phyloP scores from a whole-genome alignment of 768 basidiomycete genomes.

The Mycena floridula region DNA sequence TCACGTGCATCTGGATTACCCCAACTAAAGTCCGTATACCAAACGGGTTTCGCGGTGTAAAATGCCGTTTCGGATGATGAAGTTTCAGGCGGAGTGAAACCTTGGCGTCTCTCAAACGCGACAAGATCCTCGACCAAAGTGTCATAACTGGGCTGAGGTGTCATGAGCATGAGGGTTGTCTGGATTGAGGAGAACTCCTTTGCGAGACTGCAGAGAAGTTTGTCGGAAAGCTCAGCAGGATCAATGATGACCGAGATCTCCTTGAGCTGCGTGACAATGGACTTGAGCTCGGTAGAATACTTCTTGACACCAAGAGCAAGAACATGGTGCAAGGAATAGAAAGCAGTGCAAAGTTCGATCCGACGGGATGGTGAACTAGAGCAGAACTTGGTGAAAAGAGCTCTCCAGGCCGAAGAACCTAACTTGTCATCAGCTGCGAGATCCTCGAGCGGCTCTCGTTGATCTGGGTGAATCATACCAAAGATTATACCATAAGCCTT shows the following conservation, averaged over 20 bases:
- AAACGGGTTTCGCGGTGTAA: background rate
- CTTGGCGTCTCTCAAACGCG: background rate
- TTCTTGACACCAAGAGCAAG: background rate
- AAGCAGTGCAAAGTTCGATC: background rate
- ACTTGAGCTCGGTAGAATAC: background rate
- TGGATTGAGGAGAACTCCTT: background rate
- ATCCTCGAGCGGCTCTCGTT: background rate
- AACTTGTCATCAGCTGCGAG: background rate
- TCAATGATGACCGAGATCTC: background rate
- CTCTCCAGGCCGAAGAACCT: background rate
- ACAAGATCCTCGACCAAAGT: background rate
- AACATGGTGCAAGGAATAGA: background rate
- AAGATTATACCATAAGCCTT: background rate
- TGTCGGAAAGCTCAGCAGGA: background rate
- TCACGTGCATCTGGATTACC: background rate
- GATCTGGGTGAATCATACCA: background rate
- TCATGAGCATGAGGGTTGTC: background rate
- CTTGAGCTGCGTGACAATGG: background rate
- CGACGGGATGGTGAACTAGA: background rate
- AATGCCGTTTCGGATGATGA: too few species aligned
- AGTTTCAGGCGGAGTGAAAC: background rate
- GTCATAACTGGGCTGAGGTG: background rate
- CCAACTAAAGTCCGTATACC: constrained; percentile 3
- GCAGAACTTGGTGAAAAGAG: background rate
- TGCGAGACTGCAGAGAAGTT: background rate